A percentile compares a stretch with the other conserved stretches of the same genome.
Evolutionary conservation across 257 asterid species (phyloP).

Genomic region (Petunia axillaris): DNA sequence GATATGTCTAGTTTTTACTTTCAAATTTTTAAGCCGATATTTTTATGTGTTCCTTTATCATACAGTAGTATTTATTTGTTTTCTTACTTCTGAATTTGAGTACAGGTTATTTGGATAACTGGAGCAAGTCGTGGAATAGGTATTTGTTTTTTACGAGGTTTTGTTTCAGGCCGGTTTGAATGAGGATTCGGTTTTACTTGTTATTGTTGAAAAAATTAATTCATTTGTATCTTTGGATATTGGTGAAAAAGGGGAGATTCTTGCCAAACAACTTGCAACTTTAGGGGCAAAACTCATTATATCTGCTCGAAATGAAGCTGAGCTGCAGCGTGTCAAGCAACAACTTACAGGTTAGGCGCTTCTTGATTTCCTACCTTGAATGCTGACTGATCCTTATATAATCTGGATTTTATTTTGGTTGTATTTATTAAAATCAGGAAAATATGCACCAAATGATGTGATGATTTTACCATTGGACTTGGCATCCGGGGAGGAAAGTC

Average conservation of each 20-base stretch:
- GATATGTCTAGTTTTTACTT: neutral
- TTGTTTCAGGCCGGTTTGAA: neutral
- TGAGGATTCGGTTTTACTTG: neutral
- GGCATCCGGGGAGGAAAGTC: constrained; percentile 71
- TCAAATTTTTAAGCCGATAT: neutral
- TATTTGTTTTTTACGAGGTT: constrained; percentile 25
- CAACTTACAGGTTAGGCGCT: constrained; percentile 61
- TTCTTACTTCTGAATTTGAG: constrained; percentile 4
- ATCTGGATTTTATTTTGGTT: neutral
- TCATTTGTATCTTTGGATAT: constrained; percentile 23
- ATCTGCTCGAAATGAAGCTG: constrained; percentile 91
- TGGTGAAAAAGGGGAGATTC: constrained; percentile 72
- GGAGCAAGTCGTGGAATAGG: constrained; percentile 99
- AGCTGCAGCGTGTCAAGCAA: constrained; percentile 75
- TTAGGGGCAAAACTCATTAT: constrained; percentile 93
- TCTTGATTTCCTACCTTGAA: constrained; percentile 15
- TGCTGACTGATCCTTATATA: neutral
- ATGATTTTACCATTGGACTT: constrained; percentile 86
- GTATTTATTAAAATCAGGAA: constrained; percentile 57
- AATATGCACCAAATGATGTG: constrained; percentile 79
- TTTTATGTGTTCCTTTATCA: neutral
- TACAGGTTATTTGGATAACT: constrained; percentile 93
- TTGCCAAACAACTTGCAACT: constrained; percentile 86
- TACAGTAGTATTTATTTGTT: neutral
- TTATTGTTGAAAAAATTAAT: neutral